Evolutionary conservation across 495 filamentous ascomycete genomes (phyloP), one percentile per base, ranked within the genome.

Genomic region (Penicillium steckii): DNA sequence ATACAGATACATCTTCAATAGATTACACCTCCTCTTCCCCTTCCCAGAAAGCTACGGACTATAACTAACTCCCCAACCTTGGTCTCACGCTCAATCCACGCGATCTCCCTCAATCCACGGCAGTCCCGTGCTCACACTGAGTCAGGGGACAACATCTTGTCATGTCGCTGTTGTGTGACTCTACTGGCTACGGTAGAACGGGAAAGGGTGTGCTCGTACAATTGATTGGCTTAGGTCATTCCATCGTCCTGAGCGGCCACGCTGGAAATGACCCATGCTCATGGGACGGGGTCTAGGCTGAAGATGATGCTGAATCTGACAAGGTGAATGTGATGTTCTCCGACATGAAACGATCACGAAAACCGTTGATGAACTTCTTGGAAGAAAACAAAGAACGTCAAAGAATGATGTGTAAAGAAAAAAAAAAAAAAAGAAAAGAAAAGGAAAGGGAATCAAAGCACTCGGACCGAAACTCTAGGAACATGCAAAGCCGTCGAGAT

Each of bases 401-500:
- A 15, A 6, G 33, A 37, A 17, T 12, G 17, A 33, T 8, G 8
- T 12, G 30, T 6, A 13, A 13, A 7, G 15, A 18, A 37, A n/a
- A 7, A 17, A 18, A 8, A 37, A 37, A 13, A 6, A 32, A 13
- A 37, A 18, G 32, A 5, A 37, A 6, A 37, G 23, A 8, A 15
- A 40, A 18, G 21, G 38, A 38, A 38, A 6, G 13, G 10, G 10
- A 21, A 41, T 41, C 38, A 41, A 41, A 40, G 44, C 35, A 21
- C 38, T 41, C 38, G 49, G 41, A 44, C 32, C 41, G 41, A 52
- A 40, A 42, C 40, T 52, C 40, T 44, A 52, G 41, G 29, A 44
- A 52, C 49, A 27, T 52, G 49, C 48, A 50, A 27, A 29, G 29
- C 42, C 17, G 22, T 17, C 23, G 35, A 15, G 25, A 44, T 27